These are phyloP conservation scores for Sutorius australiensis DNA, from an alignment of 768 basidiomycete genomes.

Conservation along the genomic window DNA sequence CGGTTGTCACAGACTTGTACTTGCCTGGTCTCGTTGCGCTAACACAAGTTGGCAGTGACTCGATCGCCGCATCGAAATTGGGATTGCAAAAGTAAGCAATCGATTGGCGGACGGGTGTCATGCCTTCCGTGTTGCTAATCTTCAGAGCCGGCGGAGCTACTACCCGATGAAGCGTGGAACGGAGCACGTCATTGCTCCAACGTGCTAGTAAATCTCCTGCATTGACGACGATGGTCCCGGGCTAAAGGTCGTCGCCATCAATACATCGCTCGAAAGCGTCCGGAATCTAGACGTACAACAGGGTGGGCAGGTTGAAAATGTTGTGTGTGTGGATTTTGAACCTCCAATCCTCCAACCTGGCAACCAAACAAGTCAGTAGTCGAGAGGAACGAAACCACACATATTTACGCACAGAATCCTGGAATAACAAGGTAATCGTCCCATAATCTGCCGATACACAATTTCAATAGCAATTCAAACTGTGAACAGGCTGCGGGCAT, in stretches of 20 bases:
- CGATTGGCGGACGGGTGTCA: slow-evolving; percentile 68
- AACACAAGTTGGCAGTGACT: slow-evolving; percentile 64
- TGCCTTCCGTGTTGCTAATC: slow-evolving; percentile 45
- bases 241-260: slow-evolving; percentile 39
- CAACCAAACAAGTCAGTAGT: slow-evolving; percentile 1
- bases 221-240: slow-evolving; percentile 79
- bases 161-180: slow-evolving; percentile 80
- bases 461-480: background rate
- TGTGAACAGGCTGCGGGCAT: background rate
- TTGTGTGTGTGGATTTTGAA: slow-evolving; percentile 74
- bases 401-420: slow-evolving; percentile 52
- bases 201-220: slow-evolving; percentile 77
- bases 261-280: background rate
- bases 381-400: background rate
- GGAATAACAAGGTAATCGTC: slow-evolving; percentile 77
- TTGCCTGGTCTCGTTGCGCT: slow-evolving; percentile 47
- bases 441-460: slow-evolving; percentile 57
- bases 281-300: slow-evolving; percentile 48
- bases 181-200: slow-evolving; percentile 79
- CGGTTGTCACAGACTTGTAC: slow-evolving; percentile 69
- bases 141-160: slow-evolving; percentile 62
- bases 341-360: slow-evolving; percentile 79
- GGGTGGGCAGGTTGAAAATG: slow-evolving; percentile 70
- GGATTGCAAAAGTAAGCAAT: slow-evolving; percentile 90
- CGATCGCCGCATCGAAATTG: slow-evolving; percentile 62